Base-by-base conservation (phyloP, 2,329 filamentous ascomycete species). In the Periconia digitata region DNA sequence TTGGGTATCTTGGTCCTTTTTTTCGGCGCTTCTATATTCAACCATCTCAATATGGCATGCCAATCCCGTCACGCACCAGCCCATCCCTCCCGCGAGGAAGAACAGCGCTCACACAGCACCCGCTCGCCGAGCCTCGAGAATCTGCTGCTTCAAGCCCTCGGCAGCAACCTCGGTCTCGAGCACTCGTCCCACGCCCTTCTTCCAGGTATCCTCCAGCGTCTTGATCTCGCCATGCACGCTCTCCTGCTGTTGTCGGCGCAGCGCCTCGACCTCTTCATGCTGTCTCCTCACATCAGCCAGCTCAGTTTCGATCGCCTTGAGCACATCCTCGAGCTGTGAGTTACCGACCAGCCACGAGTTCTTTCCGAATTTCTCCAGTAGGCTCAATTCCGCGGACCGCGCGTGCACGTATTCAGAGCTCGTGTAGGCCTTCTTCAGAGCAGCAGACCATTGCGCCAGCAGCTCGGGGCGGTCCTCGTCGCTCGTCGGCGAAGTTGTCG, bases 281-380 rank as follows among this genome's bases (percentile, higher is more conserved):
- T 88, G 84, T 49, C 80, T 78, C 69, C 85, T 86, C 17, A 81
- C 75, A 34, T 77, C 79, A 13, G 84, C 85, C 42, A 97, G 77
- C 62, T 96, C 90, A 38, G 78, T 77, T 77, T 97, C 92, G 21
- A 95, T 64, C 12, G 71, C 71, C 43, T 80, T 79, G 43, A 95
- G 72, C 36, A 90, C 81, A 37, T 83, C 82, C 73, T 96, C 92
- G 17, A 91, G 72, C 58, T 89, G 84, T 60, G 86, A 83, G 71
- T 99, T 99, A 6, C 84, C 84, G 8, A 95, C 81, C 46, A 99
- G 78, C 92, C 94, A 97, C 8, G 90, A 87, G 70, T 96, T 96
- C 74, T 90, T 90, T 58, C 92, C 94, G 71, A 86, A 86, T 43
- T 79, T 79, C 62, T 94, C 89, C 17, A 96, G 81, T n/a, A 96